These are phyloP conservation scores for Pseudognaphalium luteoalbum DNA, from an alignment of 129 eudicot genomes.

Conservation along the genomic window DNA sequence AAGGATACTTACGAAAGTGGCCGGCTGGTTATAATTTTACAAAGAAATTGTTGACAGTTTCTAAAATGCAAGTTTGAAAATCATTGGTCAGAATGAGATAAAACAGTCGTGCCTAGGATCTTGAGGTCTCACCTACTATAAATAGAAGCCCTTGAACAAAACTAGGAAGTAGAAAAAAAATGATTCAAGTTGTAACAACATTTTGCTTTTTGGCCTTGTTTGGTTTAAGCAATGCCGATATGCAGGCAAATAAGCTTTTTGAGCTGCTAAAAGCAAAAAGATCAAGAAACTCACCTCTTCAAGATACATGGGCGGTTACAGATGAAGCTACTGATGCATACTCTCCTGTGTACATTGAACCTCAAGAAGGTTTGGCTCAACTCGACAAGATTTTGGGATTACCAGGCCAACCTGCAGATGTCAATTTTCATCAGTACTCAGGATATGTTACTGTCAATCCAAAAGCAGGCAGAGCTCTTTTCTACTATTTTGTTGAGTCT, in stretches of 20 bases:
- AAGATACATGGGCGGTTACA: background rate
- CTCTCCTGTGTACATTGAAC: constrained; percentile 29
- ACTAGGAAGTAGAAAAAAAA: constrained; percentile 17
- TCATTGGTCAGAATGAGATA: background rate
- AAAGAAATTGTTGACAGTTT: background rate
- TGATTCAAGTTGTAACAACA: constrained; percentile 19
- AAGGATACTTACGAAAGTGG: constrained; percentile 2
- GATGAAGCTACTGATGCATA: constrained; percentile 19
- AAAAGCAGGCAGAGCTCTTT: constrained; percentile 38
- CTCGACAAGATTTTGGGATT: constrained; percentile 31
- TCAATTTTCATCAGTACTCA: constrained; percentile 32
- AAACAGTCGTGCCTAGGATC: constrained; percentile 6
- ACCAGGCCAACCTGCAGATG: constrained; percentile 41
- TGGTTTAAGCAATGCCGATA: constrained; percentile 25
- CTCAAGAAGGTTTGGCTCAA: constrained; percentile 35
- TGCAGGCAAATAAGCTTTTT: constrained; percentile 26
- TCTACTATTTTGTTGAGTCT: constrained; percentile 44
- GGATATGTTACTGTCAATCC: constrained; percentile 43
- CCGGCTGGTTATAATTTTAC: background rate
- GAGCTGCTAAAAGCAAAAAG: constrained; percentile 24
- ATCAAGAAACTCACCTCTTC: constrained; percentile 18
- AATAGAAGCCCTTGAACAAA: constrained; percentile 1
- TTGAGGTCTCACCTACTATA: constrained; percentile 16
- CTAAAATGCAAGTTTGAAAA: background rate
- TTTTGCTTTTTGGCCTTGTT: constrained; percentile 22